A percentile compares a stretch with the other conserved stretches of the same genome.
These are phyloP conservation scores for Massarina eburnea DNA, from an alignment of 2,329 filamentous ascomycete species.

Conservation along the genomic window DNA sequence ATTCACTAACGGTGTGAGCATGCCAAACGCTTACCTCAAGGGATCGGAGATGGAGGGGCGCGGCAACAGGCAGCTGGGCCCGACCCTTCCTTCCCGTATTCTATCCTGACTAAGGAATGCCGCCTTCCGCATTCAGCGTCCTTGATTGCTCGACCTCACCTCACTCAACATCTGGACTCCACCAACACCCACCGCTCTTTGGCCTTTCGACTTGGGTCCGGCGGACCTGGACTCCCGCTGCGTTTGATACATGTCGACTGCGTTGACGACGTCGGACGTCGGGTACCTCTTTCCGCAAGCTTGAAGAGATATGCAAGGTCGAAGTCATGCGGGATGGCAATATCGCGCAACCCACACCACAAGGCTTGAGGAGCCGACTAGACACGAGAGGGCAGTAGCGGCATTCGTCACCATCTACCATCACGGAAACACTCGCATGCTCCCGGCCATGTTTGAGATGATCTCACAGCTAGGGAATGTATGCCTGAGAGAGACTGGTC, in stretches of 20 bases:
- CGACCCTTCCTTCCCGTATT: conserved; percentile 1
- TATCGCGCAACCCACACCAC: neutral
- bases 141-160: neutral
- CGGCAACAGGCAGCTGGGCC: too few species aligned
- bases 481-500: neutral
- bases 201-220: neutral
- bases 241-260: neutral
- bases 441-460: neutral
- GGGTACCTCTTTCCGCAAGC: neutral
- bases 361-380: neutral
- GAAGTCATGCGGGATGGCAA: neutral
- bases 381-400: neutral
- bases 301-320: neutral
- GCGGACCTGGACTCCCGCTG: neutral
- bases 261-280: neutral
- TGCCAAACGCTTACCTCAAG: conserved; percentile 7
- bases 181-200: neutral
- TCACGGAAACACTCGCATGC: neutral
- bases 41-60: conserved; percentile 3
- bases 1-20: conserved; percentile 11
- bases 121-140: neutral
- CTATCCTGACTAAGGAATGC: conserved; percentile 1
- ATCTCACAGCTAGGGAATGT: neutral
- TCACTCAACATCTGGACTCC: neutral
- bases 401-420: neutral